phyloP scores from a whole-genome alignment of 1,139 yeast genomes.

The Blastobotrys illinoisensis region DNA sequence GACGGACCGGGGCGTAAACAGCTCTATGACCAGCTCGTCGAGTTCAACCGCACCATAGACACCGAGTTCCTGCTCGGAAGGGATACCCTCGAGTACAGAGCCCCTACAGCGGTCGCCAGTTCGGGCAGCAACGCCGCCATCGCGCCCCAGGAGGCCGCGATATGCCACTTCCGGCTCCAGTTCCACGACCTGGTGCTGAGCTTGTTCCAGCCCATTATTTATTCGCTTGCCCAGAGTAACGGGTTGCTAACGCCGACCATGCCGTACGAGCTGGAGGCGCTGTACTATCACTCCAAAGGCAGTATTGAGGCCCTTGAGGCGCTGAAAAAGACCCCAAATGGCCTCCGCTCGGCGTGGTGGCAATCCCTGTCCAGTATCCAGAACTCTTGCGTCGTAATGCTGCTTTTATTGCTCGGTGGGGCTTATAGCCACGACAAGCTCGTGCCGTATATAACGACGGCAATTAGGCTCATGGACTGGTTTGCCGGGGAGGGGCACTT shows the following conservation, averaged over 20 bases:
- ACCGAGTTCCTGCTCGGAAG: slow-evolving; percentile 10
- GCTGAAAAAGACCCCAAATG: slow-evolving; percentile 15
- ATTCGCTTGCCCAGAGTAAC: background rate
- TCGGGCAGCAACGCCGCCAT: slow-evolving; percentile 3
- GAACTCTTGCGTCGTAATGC: slow-evolving; percentile 42
- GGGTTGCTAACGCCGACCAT: background rate
- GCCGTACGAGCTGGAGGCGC: background rate
- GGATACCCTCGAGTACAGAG: slow-evolving; percentile 2
- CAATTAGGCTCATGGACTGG: slow-evolving; percentile 33
- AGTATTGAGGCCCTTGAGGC: slow-evolving; percentile 34
- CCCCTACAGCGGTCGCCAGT: background rate
- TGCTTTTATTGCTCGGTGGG: slow-evolving; percentile 44
- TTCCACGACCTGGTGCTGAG: slow-evolving; percentile 20
- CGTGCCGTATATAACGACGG: slow-evolving; percentile 21
- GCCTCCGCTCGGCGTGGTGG: slow-evolving; percentile 49
- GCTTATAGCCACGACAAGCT: slow-evolving; percentile 21
- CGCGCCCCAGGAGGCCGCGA: slow-evolving; percentile 13
- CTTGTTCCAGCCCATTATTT: slow-evolving; percentile 10
- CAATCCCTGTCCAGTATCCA: slow-evolving; percentile 43
- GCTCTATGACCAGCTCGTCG: slow-evolving; percentile 11
- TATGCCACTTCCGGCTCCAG: slow-evolving; percentile 18
- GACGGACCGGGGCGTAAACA: slow-evolving; percentile 9
- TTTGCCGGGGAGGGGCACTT: slow-evolving; percentile 41
- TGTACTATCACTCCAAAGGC: slow-evolving; percentile 15
- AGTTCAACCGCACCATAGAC: slow-evolving; percentile 13